Evolutionary conservation across 2,329 filamentous ascomycete species (phyloP).

Genomic region (Fusarium avenaceum): DNA sequence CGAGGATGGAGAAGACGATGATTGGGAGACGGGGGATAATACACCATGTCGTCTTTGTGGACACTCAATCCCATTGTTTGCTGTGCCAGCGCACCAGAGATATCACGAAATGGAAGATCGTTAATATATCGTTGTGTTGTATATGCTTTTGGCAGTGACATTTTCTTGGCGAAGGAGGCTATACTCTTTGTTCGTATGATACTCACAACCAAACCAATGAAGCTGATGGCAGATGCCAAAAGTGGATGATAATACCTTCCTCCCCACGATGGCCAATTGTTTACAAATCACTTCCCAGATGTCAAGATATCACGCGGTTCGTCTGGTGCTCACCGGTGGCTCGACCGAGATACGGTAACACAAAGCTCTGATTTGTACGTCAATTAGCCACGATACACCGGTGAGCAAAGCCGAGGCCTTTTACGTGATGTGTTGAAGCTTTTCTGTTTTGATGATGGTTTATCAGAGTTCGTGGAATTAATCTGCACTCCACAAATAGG

Average conservation of each 20-base stretch:
- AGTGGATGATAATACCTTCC: neutral
- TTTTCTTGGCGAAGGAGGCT: neutral
- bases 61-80: constrained; percentile 68
- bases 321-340: constrained; percentile 38
- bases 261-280: neutral
- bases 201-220: neutral
- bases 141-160: neutral
- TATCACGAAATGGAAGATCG: constrained; percentile 54
- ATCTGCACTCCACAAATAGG: neutral
- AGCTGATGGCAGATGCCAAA: neutral
- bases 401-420: constrained; percentile 16
- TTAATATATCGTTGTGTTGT: constrained; percentile 11
- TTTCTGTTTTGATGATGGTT: neutral
- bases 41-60: constrained; percentile 63
- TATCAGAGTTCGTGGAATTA: neutral
- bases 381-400: constrained; percentile 24
- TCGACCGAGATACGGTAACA: constrained; percentile 39
- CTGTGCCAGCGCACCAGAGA: constrained; percentile 66
- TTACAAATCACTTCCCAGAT: constrained; percentile 5
- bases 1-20: constrained; percentile 39
- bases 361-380: constrained; percentile 40
- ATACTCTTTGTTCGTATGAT: neutral
- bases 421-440: constrained; percentile 16
- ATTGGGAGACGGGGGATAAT: constrained; percentile 53
- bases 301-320: constrained; percentile 4